A percentile compares a stretch with the other conserved stretches of the same genome.
Evolutionary conservation across 192 early-diverging fungal species (phyloP).

Genomic region (Gryganskiella cystojenkinii): DNA sequence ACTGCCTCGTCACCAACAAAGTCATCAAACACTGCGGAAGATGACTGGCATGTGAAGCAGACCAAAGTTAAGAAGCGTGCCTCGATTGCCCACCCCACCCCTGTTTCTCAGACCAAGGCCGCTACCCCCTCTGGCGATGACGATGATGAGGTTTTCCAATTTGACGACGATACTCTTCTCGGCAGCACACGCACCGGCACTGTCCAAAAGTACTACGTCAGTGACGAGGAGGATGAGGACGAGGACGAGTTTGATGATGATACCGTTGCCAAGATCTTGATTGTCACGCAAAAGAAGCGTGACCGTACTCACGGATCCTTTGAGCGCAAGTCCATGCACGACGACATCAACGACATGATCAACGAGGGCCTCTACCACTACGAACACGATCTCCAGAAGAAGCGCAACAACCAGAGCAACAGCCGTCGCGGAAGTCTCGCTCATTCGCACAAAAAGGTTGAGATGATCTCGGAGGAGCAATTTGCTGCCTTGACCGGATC

Average conservation of each 20-base stretch:
- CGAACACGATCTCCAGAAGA: constrained; percentile 76
- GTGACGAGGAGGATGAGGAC: constrained; percentile 77
- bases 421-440: constrained; percentile 38
- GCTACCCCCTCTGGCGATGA: constrained; percentile 31
- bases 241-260: constrained; percentile 93
- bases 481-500: constrained; percentile 65
- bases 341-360: constrained; percentile 91
- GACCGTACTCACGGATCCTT: constrained; percentile 79
- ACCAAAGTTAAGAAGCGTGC: constrained; percentile 37
- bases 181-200: constrained; percentile 58
- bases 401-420: constrained; percentile 55
- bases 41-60: constrained; percentile 49
- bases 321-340: constrained; percentile 81
- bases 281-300: constrained; percentile 88
- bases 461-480: constrained; percentile 67
- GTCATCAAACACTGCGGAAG: constrained; percentile 3
- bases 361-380: constrained; percentile 96
- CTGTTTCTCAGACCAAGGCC: constrained; percentile 5
- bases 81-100: constrained; percentile 21
- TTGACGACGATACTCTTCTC: constrained; percentile 80
- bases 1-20: constrained; percentile 7
- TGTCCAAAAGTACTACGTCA: constrained; percentile 65
- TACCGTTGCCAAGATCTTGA: constrained; percentile 85
- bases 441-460: constrained; percentile 64
- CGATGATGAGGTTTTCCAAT: constrained; percentile 83